Base-by-base conservation (phyloP, 345 rosid species). In the Boechera stricta region DNA sequence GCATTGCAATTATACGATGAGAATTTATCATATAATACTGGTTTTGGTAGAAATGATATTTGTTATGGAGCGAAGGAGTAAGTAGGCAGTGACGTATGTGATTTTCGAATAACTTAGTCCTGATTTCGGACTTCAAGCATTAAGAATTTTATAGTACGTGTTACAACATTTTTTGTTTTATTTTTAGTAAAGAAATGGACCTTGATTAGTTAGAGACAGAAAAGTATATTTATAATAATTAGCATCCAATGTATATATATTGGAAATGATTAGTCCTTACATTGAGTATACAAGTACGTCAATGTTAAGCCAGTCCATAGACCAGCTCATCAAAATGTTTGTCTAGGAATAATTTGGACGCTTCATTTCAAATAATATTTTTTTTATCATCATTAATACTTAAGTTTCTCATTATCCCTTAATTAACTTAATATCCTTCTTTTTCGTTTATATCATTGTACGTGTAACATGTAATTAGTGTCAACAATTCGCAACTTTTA, bases 1-100 rank as follows among this genome's bases (percentile, higher is more conserved):
- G 81, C 81, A 65, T 15, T 78, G 54, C 81, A 72, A 78, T 65
- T 66, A 77, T 77, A 39, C 15, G 42, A 71, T 57, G 55, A 48
- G 7, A 64, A 10, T 64, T 57, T 29, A 64, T 65, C 48, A 78
- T 78, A 78, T 72, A 49, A 65, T 57, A 72, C 26, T 65, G 32
- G 73, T 71, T 65, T 60, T 72, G 64, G 77, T 65, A 72, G 73
- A 72, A 66, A 39, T 72, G 1, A 49, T 77, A 65, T 72, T 78
- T 72, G 77, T 49, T 72, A 29, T 71, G 63, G 56, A 57, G 55
- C 56, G 21, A 72, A 39, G 21, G 63, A 78, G 66, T 58, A 58
- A 71, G 57, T 66, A 78, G 63, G 72, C 72, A 64, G 47, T 77
- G 72, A 64, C 72, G 77, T 71, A 71, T 21, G 18, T 32, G 52